Evolutionary conservation across 1,139 yeast species (phyloP), one percentile per base, ranked within the genome.

Genomic region (Arxiozyma slooffiae): DNA sequence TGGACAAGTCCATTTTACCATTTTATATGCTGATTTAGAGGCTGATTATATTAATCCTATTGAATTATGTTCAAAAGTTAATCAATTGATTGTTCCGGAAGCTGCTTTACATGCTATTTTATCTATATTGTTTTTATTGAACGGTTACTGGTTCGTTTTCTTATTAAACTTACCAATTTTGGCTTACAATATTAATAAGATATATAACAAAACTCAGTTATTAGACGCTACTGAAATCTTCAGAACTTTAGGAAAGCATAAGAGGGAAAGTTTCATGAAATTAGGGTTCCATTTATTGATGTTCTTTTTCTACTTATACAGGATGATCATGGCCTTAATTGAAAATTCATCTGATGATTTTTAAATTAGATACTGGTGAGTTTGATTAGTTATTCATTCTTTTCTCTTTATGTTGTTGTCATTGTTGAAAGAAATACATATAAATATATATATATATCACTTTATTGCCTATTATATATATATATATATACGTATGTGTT

Each of bases 181-280:
- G 53, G 95, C 92, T 42, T 89, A 75, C 74, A 89, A 89, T 67
- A 81, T 75, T 55, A 83, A 83, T 72, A 86, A 86, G 69, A 70
- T 75, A 54, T 74, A 80, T 60, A 81, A 79, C 61, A 86, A 86
- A 70, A 85, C 84, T 68, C 92, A 92, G 68, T 73, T 88, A 57
- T 79, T 94, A 69, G 99, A 92, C 71, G 98, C 98, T 53, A 92
- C 99, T 47, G 98, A 92, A 72, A 94, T 92, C 64, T 92, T 92
- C 74, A 82, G 97, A 74, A 90, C 97, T 47, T 77, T 94, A 65
- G 80, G 88, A 60, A 86, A 84, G 66, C 96, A 92, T 73, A 92
- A 94, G 80, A 85, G 83, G 70, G 97, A 89, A 72, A 79, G 90
- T 51, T 90, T 90, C 67, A 71, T 85, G 69, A 92, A 92, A 71